Conservation (phyloP, 495 filamentous ascomycete genomes). For the Aspergillus biplanus region DNA sequence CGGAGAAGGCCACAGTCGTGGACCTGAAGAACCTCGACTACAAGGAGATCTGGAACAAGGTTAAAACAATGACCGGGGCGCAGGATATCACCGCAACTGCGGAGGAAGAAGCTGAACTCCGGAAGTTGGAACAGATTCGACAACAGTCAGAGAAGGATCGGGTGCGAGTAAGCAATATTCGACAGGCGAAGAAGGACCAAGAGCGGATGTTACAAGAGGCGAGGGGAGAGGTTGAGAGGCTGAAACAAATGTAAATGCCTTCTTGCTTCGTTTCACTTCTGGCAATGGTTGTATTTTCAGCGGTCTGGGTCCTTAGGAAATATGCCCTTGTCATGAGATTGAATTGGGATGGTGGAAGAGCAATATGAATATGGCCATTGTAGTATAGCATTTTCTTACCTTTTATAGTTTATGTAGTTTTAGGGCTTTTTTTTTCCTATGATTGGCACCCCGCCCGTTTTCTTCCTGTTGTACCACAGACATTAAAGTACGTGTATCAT, state of each 20-base stretch:
- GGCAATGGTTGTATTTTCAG: constrained; percentile 4
- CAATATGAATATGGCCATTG: constrained; percentile 29
- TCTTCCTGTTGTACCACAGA: neutral
- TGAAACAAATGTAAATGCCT: constrained; percentile 35
- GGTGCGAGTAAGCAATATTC: constrained; percentile 56
- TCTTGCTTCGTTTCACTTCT: constrained; percentile 23
- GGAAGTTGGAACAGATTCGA: constrained; percentile 60
- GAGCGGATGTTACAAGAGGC: constrained; percentile 66
- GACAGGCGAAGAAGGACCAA: constrained; percentile 62
- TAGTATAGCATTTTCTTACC: constrained; percentile 46
- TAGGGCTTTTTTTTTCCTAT: constrained; percentile 23
- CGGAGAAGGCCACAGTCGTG: constrained; percentile 41
- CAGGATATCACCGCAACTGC: constrained; percentile 58
- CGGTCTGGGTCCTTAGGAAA: neutral
- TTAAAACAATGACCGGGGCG: constrained; percentile 72
- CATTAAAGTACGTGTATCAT: neutral
- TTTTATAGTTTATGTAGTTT: constrained; percentile 33
- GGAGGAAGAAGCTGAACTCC: constrained; percentile 62
- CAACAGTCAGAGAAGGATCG: constrained; percentile 57
- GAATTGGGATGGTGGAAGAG: constrained; percentile 17
- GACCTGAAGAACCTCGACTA: constrained; percentile 42
- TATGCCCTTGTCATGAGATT: constrained; percentile 1
- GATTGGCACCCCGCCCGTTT: constrained; percentile 6
- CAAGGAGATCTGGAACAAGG: constrained; percentile 65
- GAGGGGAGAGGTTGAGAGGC: constrained; percentile 48